Evolutionary conservation across 139 green algal species (phyloP), one percentile per base, ranked within the genome.

Genomic region (Volvox africanus): DNA sequence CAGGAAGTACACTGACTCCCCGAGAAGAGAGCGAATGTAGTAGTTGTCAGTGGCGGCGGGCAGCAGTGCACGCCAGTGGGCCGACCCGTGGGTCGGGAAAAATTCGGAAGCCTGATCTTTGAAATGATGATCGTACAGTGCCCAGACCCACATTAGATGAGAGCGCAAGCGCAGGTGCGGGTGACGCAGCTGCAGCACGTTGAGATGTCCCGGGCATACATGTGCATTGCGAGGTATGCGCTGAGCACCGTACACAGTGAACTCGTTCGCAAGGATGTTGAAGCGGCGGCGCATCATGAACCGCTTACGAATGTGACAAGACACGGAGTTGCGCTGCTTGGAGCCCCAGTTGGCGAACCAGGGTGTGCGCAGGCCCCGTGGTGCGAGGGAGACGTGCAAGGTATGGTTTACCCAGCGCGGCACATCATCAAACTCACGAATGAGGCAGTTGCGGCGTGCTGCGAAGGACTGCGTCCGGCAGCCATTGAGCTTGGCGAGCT

Each of bases 181-280:
- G 76, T 93, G 83, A 24, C 90, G 90, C 65, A 90, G 67, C 83
- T 93, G 90, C 37, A 93, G 85, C 78, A 93, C 83, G 77, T 89
- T 91, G 35, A 93, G 75, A 62, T 78, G 30, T 50, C 82, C 78
- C 5, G 84, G 62, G 79, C 90, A 93, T 37, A 91, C 28, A 61
- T 93, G 85, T 26, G 84, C 35, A 33, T 50, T 71, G 33, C 44
- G 55, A 1, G 77, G 44, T 22, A 73, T 6, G 30, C 26, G 44
- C 28, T 26, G 1, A 17, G 61, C 90, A 37, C 90, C 90, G 44
- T 85, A 50, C 28, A 88, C 36, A 6, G 90, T 91, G 78, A 88
- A 93, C 90, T 93, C 90, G 50, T 93, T 89, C 61, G 83, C 85
- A 33, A 88, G 81, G 35, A 93, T 75, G 90, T 93, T 89, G 65